These are phyloP conservation scores for Coemansia sp. DNA, from an alignment of 192 early-diverging fungal species.

Conservation along the genomic window DNA sequence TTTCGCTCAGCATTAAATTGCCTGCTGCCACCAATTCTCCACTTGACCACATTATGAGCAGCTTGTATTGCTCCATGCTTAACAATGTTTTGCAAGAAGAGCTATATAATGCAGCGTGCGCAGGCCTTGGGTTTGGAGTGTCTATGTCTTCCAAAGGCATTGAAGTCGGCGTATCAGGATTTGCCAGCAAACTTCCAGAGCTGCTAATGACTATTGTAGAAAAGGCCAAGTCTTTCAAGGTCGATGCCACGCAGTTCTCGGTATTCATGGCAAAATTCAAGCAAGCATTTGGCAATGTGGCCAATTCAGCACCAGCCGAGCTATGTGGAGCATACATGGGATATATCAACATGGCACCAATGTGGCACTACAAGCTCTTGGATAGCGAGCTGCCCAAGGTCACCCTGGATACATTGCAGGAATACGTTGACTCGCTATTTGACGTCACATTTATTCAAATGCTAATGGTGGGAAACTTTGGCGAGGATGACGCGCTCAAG, in stretches of 20 bases:
- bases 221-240: neutral
- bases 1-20: conserved; percentile 64
- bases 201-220: neutral
- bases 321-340: neutral
- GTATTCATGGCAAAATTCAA: neutral
- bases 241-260: neutral
- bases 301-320: neutral
- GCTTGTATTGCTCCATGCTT: conserved; percentile 85
- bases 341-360: neutral
- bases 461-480: neutral
- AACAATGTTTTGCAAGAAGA: too few species aligned
- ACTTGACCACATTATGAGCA: conserved; percentile 73
- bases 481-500: neutral
- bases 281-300: neutral
- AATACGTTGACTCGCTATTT: conserved; percentile 9
- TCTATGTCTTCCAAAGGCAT: conserved; percentile 62
- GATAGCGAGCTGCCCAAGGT: neutral
- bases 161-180: neutral
- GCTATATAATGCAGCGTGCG: conserved; percentile 81
- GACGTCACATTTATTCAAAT: conserved; percentile 23
- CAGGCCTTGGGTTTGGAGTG: too few species aligned
- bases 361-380: neutral
- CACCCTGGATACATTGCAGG: neutral
- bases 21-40: conserved; percentile 86
- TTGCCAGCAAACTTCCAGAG: neutral